A percentile compares a stretch with the other conserved stretches of the same genome.
Conservation (phyloP, 2,329 filamentous ascomycete species). For the Dactylellina sp. region DNA sequence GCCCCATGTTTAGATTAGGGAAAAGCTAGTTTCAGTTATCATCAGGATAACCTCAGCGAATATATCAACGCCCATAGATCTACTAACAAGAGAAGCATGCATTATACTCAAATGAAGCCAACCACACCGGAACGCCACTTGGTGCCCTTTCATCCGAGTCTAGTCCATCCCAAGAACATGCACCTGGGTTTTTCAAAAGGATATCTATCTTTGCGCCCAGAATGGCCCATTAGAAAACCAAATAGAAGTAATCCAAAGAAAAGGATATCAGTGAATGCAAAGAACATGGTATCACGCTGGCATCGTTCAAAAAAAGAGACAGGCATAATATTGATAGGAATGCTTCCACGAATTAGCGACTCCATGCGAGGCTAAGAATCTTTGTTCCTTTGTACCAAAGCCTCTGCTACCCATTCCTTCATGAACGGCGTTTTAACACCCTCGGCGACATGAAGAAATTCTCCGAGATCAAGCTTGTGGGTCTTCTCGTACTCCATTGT, state of each 20-base stretch:
- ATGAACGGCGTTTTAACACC: constrained; percentile 82
- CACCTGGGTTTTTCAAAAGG: constrained; percentile 20
- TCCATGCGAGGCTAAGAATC: constrained; percentile 14
- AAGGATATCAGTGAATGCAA: constrained; percentile 36
- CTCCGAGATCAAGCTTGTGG: constrained; percentile 78
- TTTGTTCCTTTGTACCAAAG: constrained; percentile 78
- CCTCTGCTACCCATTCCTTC: constrained; percentile 79
- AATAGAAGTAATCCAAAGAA: constrained; percentile 45
- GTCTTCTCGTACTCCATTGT: constrained; percentile 95
- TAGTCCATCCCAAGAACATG: constrained; percentile 5
- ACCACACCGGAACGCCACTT: neutral
- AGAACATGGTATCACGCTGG: constrained; percentile 30
- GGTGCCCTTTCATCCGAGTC: constrained; percentile 10
- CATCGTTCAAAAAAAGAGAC: constrained; percentile 22
- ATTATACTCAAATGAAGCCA: neutral
- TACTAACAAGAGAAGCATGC: neutral
- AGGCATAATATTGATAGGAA: constrained; percentile 28
- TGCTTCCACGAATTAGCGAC: constrained; percentile 40
- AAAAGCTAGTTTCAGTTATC: too few species aligned
- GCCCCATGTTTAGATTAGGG: too few species aligned
- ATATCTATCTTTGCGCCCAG: constrained; percentile 53
- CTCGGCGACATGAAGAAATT: constrained; percentile 83
- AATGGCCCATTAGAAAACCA: constrained; percentile 43
- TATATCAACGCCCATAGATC: too few species aligned
- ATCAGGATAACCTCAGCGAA: too few species aligned